Base-by-base conservation (phyloP, 257 asterid genomes). In the Euphrasia confusa region DNA sequence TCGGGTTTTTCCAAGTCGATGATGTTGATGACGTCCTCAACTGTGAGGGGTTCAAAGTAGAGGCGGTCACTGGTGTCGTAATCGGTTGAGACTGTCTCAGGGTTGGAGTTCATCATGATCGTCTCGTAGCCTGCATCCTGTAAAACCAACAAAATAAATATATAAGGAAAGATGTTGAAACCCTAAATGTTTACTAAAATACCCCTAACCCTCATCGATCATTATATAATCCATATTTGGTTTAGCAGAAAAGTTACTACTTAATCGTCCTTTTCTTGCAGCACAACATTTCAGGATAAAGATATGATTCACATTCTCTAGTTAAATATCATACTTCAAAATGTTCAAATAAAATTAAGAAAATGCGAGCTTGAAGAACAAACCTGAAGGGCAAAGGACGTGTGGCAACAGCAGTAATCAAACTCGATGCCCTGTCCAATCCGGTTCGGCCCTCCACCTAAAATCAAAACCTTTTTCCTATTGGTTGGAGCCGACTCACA, bases 391-490 rank as follows among this genome's bases (percentile, higher is more conserved):
- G 96, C 95, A 70, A 93, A 93, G 58, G 97, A 93, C 7, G 96
- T 83, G 52, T 93, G 99, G 76, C 99, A 89, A 80, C 99, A 89
- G 78, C 97, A 92, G 68, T 92, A 89, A 70, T 93, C 99, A 76
- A 93, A 93, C 74, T 93, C 99, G 68, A 93, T 89, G 65, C 97
- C 97, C 84, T 87, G 99, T 66, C 96, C 99, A 78, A 93, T 93
- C 40, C 96, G 89, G 69, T 93, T 93, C 24, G 99, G 97, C 54
- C 99, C 99, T 27, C 99, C 97, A 45, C 99, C 99, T 47, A 93
- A 80, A 71, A 93, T 93, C 80, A 93, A 68, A 70, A 89, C 97
- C 55, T 93, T 93, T 67, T 84, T 89, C 77, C 60, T 83, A 15
- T 67, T 72, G 9, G 90, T 87, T 63, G 99, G 99, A 66, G 72